Evolutionary conservation across 139 green algal species (phyloP), one percentile per base, ranked within the genome.

Genomic region (Micromonas commoda): DNA sequence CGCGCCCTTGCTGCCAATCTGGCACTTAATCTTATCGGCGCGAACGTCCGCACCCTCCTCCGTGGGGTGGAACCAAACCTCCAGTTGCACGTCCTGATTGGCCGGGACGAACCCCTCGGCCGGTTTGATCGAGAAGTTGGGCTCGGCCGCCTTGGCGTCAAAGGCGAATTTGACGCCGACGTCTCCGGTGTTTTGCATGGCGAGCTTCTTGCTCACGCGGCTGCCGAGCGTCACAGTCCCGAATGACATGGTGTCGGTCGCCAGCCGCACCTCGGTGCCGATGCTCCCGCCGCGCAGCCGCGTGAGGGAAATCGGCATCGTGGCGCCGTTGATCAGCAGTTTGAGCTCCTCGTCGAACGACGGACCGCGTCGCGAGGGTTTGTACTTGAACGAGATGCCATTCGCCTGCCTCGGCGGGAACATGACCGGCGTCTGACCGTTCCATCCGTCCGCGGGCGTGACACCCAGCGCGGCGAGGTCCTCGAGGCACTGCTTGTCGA

Each of bases 161-260:
- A 87, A 92, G 16, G 71, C 63, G 65, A 90, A 96, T 64, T 87
- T 89, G 39, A 82, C 86, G 45, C 86, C 88, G 39, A 91, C 67
- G 65, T 96, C 90, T 2, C 91, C 91, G 0, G 77, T 90, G 86
- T 95, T 95, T 76, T 90, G 84, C 51, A 95, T 80, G 74, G 87
- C 80, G 71, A 93, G 67, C 13, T 79, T 80, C 85, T 92, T 91
- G 1, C 76, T 85, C 24, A 84, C 83, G 21, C 83, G 73, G 77
- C 77, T 84, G 69, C 91, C 91, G 28, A 88, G 76, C 26, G 88
- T 83, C 3, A 93, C 90, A 6, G 84, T 81, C 31, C 89, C 89
- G 77, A 95, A 95, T 16, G 89, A 85, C 61, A 95, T 60, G 53
- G 71, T 86, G 74, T 93, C 87, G 20, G 69, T 84, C 0, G 87